Percentiles rank a stretch among this genome's conserved stretches.
These are phyloP conservation scores for Xylaria sp. DNA, from an alignment of 2,329 filamentous ascomycete species.

Conservation along the genomic window DNA sequence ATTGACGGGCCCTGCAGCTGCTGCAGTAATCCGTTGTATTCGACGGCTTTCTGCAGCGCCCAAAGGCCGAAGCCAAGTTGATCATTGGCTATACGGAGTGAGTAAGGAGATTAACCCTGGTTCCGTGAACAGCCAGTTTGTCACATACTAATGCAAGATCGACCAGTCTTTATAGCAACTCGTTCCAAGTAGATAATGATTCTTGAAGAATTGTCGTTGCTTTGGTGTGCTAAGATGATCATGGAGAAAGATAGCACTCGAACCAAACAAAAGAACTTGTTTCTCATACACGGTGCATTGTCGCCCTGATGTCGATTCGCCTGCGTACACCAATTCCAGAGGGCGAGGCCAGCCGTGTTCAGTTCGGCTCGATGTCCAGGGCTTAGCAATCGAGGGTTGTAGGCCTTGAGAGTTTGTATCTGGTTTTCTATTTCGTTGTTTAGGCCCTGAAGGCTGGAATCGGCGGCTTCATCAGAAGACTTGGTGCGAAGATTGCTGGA, in stretches of 20 bases:
- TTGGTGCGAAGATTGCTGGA: slow-evolving; percentile 38
- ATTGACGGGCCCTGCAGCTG: slow-evolving; percentile 35
- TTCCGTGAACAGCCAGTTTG: slow-evolving; percentile 31
- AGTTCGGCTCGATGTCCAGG: slow-evolving; percentile 51
- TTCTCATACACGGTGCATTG: slow-evolving; percentile 29
- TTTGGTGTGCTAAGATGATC: slow-evolving; percentile 61
- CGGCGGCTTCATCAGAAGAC: slow-evolving; percentile 36
- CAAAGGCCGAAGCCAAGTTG: slow-evolving; percentile 64
- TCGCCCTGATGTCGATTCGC: slow-evolving; percentile 47
- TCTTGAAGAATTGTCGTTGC: slow-evolving; percentile 34
- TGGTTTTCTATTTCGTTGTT: slow-evolving; percentile 49
- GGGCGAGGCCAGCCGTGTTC: slow-evolving; percentile 58
- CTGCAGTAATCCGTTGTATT: slow-evolving; percentile 54
- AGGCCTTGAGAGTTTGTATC: slow-evolving; percentile 42
- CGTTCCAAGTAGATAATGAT: slow-evolving; percentile 61
- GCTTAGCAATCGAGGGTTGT: slow-evolving; percentile 42
- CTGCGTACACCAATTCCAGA: slow-evolving; percentile 72
- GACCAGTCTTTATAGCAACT: slow-evolving; percentile 69
- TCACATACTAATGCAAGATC: slow-evolving; percentile 63
- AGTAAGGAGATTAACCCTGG: slow-evolving; percentile 25
- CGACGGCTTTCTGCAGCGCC: slow-evolving; percentile 68
- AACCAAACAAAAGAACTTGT: slow-evolving; percentile 46
- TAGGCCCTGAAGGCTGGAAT: slow-evolving; percentile 42
- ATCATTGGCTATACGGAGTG: slow-evolving; percentile 48
- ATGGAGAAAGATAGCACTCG: slow-evolving; percentile 69